Conservation (phyloP, 176 grass and related monocot species). For the Rhynchospora breviuscula region DNA sequence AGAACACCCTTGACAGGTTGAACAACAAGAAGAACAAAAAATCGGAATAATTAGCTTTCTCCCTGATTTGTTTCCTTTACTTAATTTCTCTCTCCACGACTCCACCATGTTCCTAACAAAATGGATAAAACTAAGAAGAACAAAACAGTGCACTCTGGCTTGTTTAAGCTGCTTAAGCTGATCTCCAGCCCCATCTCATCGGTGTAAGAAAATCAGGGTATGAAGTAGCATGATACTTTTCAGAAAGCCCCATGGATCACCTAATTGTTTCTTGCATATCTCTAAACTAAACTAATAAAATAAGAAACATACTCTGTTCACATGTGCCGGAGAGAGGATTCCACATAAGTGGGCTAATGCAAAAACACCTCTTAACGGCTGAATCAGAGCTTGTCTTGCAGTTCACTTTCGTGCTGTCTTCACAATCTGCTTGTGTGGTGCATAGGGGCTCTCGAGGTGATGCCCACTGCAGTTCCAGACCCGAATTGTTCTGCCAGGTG, state of each 20-base stretch:
- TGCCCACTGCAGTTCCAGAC: constrained; percentile 60
- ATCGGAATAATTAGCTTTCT: no score
- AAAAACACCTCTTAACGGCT: constrained; percentile 43
- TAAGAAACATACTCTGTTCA: constrained; percentile 35
- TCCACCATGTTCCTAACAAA: no score
- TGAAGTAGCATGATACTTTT: background rate
- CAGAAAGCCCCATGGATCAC: no score
- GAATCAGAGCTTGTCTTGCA: constrained; percentile 30
- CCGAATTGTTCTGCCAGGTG: constrained; percentile 32
- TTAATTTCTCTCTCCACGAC: no score
- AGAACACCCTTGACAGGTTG: no score
- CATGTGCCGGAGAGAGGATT: constrained; percentile 51
- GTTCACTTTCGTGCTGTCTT: constrained; percentile 43
- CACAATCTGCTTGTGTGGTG: constrained; percentile 53
- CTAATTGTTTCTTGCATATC: no score
- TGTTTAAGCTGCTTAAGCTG: background rate
- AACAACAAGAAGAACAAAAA: no score
- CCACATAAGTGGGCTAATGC: constrained; percentile 40
- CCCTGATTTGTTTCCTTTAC: no score
- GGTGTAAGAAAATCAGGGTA: background rate
- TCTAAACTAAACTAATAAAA: no score
- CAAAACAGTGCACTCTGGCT: no score
- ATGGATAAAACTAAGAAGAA: no score
- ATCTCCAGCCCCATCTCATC: no score
- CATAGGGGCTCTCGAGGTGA: constrained; percentile 59